Evolutionary conservation across 257 asterid genomes (phyloP).

Genomic region (Nicotiana tabacum): DNA sequence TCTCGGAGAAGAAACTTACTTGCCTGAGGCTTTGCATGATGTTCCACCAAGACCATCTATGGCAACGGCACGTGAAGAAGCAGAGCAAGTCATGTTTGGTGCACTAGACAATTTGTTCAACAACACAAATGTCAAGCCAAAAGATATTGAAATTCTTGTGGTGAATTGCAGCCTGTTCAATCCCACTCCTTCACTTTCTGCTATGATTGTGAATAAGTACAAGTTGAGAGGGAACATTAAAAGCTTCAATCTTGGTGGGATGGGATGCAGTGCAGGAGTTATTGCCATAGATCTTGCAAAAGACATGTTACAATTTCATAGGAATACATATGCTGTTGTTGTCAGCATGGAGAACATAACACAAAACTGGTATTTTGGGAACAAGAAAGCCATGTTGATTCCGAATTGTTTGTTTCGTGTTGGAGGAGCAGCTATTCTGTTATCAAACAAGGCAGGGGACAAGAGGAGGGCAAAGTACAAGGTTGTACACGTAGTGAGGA

Average conservation of each 20-base stretch:
- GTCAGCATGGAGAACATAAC: conserved; percentile 44
- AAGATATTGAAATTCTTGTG: conserved; percentile 34
- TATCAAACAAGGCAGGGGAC: conserved; percentile 29
- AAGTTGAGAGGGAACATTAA: conserved; percentile 28
- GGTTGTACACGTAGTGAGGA: conserved; percentile 33
- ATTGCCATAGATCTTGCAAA: conserved; percentile 37
- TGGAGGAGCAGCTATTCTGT: conserved; percentile 32
- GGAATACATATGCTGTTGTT: conserved; percentile 34
- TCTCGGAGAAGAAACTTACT: conserved; percentile 38
- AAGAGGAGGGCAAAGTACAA: conserved; percentile 29
- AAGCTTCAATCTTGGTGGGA: conserved; percentile 41
- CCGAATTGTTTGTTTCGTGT: conserved; percentile 44
- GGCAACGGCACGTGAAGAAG: conserved; percentile 37
- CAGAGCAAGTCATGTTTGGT: conserved; percentile 39
- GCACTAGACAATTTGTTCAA: conserved; percentile 28
- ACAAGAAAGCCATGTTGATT: conserved; percentile 37
- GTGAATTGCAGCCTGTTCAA: conserved; percentile 46
- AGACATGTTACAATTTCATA: conserved; percentile 32
- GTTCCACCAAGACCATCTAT: conserved; percentile 29
- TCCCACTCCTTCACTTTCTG: conserved; percentile 44
- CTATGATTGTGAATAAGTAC: conserved; percentile 39
- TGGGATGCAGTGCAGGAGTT: conserved; percentile 51
- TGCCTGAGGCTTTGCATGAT: conserved; percentile 31
- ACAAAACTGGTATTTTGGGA: conserved; percentile 40
- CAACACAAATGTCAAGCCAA: conserved; percentile 28